phyloP scores from a whole-genome alignment of 176 grass and related monocot species.

The Stipa capillata region DNA sequence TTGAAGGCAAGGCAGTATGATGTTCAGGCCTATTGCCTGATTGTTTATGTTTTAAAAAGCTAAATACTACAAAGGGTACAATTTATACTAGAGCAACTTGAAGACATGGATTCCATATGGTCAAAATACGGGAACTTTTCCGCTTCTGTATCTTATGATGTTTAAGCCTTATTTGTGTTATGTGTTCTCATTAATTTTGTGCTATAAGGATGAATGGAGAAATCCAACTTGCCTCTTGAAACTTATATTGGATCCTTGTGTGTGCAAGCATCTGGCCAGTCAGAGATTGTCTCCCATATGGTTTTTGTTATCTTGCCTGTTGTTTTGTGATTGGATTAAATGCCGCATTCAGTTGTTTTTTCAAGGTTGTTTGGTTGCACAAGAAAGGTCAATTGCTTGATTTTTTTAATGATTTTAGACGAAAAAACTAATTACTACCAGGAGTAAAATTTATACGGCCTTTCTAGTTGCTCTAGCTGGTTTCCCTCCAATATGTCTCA shows the following conservation, averaged over 20 bases:
- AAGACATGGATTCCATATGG: not conserved
- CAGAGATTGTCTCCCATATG: not conserved
- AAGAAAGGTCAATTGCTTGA: not conserved
- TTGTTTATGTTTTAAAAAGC: no score
- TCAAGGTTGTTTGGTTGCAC: not conserved
- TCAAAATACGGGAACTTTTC: not conserved
- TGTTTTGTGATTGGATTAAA: not conserved
- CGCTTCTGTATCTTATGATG: not conserved
- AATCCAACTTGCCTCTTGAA: not conserved
- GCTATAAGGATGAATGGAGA: not conserved
- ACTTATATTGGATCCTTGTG: not conserved
- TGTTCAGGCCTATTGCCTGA: no score
- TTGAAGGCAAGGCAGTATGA: no score
- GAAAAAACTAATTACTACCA: not conserved
- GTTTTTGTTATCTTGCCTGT: not conserved
- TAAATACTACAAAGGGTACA: not conserved
- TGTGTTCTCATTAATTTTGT: not conserved
- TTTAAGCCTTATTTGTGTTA: not conserved
- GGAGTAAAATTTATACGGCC: not conserved
- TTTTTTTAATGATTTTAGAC: not conserved
- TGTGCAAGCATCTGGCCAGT: not conserved
- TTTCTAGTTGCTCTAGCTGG: not conserved
- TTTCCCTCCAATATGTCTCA: not conserved
- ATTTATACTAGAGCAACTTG: not conserved
- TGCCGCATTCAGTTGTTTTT: not conserved